A percentile compares a stretch with the other conserved stretches of the same genome.
Conservation (phyloP, 2,329 filamentous ascomycete species). For the Thielaviopsis euricoi region DNA sequence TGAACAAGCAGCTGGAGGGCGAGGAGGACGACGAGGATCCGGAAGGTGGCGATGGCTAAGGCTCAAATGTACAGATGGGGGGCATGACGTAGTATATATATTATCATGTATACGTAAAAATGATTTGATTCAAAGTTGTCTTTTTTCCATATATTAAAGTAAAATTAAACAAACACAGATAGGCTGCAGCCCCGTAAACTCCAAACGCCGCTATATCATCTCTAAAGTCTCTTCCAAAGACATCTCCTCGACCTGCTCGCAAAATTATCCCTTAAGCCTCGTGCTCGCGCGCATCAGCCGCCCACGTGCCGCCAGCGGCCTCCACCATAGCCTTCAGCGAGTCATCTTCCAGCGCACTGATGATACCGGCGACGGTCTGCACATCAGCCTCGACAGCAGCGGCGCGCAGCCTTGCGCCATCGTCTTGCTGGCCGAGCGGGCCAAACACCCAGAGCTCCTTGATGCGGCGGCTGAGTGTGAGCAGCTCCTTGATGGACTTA, state of each 20-base stretch:
- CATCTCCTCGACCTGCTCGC: too few relatives aligned
- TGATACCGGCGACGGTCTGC: conserved; percentile 1
- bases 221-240: neutral
- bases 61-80: neutral
- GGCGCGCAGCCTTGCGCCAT: conserved; percentile 20
- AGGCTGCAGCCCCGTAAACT: neutral
- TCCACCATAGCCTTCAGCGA: conserved; percentile 21
- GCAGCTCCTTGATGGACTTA: conserved; percentile 28
- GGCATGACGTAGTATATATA: neutral
- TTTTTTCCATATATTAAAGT: too few relatives aligned
- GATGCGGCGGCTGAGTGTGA: conserved; percentile 26
- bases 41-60: conserved; percentile 28
- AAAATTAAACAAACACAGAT: neutral
- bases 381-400: conserved; percentile 18
- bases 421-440: conserved; percentile 24
- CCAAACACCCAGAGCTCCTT: conserved; percentile 31
- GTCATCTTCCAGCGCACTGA: conserved; percentile 19
- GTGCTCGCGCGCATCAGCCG: conserved; percentile 14
- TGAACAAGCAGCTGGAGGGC: conserved; percentile 33
- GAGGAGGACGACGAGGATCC: conserved; percentile 34
- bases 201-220: neutral
- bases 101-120: too few relatives aligned
- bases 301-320: conserved; percentile 22
- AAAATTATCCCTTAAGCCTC: neutral
- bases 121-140: too few relatives aligned